Base-by-base conservation (phyloP, 2,329 filamentous ascomycete species). In the Xylariaceae sp. region DNA sequence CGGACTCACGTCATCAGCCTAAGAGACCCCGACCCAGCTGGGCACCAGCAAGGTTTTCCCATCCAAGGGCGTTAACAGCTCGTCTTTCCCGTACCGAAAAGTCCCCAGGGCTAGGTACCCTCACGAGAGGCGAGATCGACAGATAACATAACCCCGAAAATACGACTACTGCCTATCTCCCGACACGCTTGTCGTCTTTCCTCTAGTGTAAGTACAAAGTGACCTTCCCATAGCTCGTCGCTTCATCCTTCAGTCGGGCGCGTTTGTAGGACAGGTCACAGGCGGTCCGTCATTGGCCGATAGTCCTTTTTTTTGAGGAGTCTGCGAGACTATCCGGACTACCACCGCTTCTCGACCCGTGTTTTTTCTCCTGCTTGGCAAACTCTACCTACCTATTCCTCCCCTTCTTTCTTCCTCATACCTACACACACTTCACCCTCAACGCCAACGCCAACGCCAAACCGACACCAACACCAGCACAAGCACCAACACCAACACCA, bases 251-350 rank as follows among this genome's bases (percentile, higher is more conserved):
- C 30, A 17, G 45, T 51, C 64, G 64, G 66, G 64, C 63, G 64
- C 63, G 63, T 64, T 66, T 65, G 63, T 61, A 65, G 59, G 58
- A 65, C 66, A 57, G 23, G 2, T 35, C 49, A n/a, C 49, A 23
- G 59, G 55, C 56, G 58, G 54, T 49, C 57, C 53, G 57, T 54
- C 53, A 64, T 65, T 64, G 59, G 59, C 58, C 56, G 54, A 58
- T 53, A 54, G 60, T 35, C 4, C 17, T 7, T 41, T 51, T 51
- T 17, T 30, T 30, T 30, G 23, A 30, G 23, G 39, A 57, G 56
- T 57, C 53, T 52, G 34, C 34, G 49, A 51, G 34, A 51, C 49
- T 35, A 15, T 37, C 49, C 35, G 30, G 37, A 39, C 41, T 41
- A 39, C 53, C 44, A 54, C 55, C 18, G 17, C 56, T 51, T 48